Base-by-base conservation (phyloP, 1,284 basidiomycete species). In the Leccinum variabile region DNA sequence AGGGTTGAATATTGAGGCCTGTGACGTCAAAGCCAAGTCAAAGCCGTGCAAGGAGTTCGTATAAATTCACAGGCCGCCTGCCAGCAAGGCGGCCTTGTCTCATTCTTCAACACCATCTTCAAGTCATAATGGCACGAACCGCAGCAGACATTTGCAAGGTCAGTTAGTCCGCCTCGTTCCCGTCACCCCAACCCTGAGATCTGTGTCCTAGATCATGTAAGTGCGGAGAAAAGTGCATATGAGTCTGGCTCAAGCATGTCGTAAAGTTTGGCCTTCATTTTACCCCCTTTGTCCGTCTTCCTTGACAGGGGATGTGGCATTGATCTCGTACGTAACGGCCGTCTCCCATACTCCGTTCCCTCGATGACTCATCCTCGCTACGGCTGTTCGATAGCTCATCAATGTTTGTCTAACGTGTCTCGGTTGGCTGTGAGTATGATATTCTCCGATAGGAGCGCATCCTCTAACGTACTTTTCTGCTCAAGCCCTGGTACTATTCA, bases 281-380 rank as follows among this genome's bases (percentile, higher is more conserved):
- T 93, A 22, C 92, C 91, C 5, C 91, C 92, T 60, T 70, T 94
- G 1, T 91, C 87, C 61, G 92, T 94, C 11, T 91, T 92, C 77
- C 76, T 94, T 16, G 91, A 93, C 76, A 81, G 87, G 63, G 91
- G 91, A 25, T 92, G 90, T 71, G 78, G 80, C 50, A 83, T 82
- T 41, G 91, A 92, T 74, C 74, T 93, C 39, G 85, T 89, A 68
- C 60, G 80, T 77, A 22, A 37, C 25, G 14, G 10, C n/a, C 25
- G 28, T 28, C 46, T 60, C 18, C 11, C 44, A 16, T 30, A 52
- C 50, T 8, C 25, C 30, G 25, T 37, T 49, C 33, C 9, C 5
- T 25, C 44, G 49, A 16, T 46, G 6, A n/a, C 56, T 62, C 52
- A 63, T 56, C 28, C 13, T 55, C 4, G 54, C 33, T 63, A n/a